Conservation (phyloP, 345 rosid species). For the Physaria fendleri region DNA sequence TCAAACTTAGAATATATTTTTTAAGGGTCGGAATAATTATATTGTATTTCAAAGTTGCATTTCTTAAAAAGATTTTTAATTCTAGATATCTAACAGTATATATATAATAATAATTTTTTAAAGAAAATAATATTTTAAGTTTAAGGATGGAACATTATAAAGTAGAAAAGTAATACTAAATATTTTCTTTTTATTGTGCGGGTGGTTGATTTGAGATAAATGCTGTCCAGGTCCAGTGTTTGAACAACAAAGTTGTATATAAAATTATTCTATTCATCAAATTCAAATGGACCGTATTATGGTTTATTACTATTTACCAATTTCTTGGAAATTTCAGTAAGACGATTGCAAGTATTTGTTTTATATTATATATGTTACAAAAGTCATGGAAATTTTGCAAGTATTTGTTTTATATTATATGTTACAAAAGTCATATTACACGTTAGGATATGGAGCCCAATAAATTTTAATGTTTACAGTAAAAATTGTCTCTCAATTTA, state of each 20-base stretch:
- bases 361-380: too few species aligned
- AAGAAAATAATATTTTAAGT: not conserved
- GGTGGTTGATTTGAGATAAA: not conserved
- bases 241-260: constrained; percentile 12
- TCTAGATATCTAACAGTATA: too few species aligned
- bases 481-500: too few species aligned
- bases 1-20: too few species aligned
- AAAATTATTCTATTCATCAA: not conserved
- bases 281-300: not conserved
- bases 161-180: not conserved
- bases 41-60: too few species aligned
- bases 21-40: not conserved
- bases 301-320: not conserved
- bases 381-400: not conserved
- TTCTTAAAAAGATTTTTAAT: too few species aligned
- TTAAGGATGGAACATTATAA: not conserved
- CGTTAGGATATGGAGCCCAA: too few species aligned
- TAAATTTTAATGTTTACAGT: too few species aligned
- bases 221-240: constrained; percentile 17
- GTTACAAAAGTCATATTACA: too few species aligned
- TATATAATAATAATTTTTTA: not conserved
- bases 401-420: not conserved
- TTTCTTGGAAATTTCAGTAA: constrained; percentile 15
- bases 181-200: not conserved
- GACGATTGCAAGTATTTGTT: not conserved